Evolutionary conservation across 768 basidiomycete species (phyloP), one percentile per base, ranked within the genome.

Genomic region (Rossbeevera mucosa): DNA sequence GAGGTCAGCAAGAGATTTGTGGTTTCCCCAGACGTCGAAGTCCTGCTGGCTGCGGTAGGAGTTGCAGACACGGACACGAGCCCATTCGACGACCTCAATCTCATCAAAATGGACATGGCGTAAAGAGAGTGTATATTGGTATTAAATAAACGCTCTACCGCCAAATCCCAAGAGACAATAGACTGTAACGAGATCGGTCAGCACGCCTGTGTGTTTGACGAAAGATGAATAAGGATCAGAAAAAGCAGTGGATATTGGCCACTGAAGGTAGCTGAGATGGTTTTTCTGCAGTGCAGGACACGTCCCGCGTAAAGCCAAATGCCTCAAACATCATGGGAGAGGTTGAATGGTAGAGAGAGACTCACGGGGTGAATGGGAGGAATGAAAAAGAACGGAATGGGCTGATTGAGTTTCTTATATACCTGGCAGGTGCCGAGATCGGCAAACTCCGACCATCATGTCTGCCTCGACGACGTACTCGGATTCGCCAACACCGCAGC

Each of bases 231-330:
- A 49, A 61, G 31, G 33, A 50, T 79, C 76, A 79, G 76, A 71
- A 52, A 67, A 68, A 79, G 69, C 80, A 78, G 77, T 69, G 67
- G 52, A 47, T 52, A 48, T 67, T 71, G 53, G 71, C 69, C 74
- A 76, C 81, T 80, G 85, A 87, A 90, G 88, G 88, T 89, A 89
- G 87, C 86, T 89, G 88, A 90, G 88, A 80, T 87, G 77, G 67
- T 60, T 82, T 64, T 85, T 90, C 87, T 86, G 83, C 88, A 89
- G 69, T 75, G 85, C 83, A 80, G 79, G 80, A 71, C 62, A 22
- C 20, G 56, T 55, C 76, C 79, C 74, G 81, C 86, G 59, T 89
- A 88, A 88, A 88, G 87, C 87, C 86, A 89, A 88, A 88, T 89
- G 87, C 87, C 87, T 89, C 87, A 88, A 87, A 83, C 86, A 89